Evolutionary conservation across 768 basidiomycete genomes (phyloP), one percentile per base, ranked within the genome.

Genomic region (Podaxis mareebaensis): DNA sequence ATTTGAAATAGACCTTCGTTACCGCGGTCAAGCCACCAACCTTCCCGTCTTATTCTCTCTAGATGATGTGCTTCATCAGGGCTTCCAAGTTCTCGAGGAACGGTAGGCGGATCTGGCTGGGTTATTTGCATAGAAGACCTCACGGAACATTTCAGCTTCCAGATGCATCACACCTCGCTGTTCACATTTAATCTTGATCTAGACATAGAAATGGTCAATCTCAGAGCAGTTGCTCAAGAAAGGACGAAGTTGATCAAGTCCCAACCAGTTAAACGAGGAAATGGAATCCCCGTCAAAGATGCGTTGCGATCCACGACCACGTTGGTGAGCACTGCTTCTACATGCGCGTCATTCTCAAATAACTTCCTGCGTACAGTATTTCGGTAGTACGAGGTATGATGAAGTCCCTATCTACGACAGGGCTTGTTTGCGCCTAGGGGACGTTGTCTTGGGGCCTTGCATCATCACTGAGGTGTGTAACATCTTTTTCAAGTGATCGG

Each of bases 1-100:
- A 24, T 73, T 68, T 57, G 71, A 72, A 59, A 70, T 68, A 13
- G 73, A 74, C 58, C 65, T 73, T 64, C 67, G 73, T 26, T 74
- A 71, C 53, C 64, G 66, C 7, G 73, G 73, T 13, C 73, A 74
- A 64, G 73, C 71, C 5, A 66, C 70, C 8, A 69, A 60, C 39
- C 61, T 73, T 13, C 65, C 71, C 1, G 68, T 73, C 8, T 24
- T 58, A 2, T 73, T 73, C 61, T 33, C 59, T 5, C 48, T 71
- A 40, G 65, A 67, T 6, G 71, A 64, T 2, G 39, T 73, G 20
- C 64, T 66, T 40, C 28, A 49, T 6, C 54, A 61, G 11, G 68
- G 67, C 10, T 65, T 66, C 44, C 48, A 61, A 52, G 60, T 61
- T 61, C 67, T 58, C 17, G 64, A 58, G 42, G 42, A 61, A 28